Percentiles rank a stretch among this genome's conserved stretches.
These are phyloP conservation scores for Xylaria curta DNA, from an alignment of 495 filamentous ascomycete species.

Conservation along the genomic window DNA sequence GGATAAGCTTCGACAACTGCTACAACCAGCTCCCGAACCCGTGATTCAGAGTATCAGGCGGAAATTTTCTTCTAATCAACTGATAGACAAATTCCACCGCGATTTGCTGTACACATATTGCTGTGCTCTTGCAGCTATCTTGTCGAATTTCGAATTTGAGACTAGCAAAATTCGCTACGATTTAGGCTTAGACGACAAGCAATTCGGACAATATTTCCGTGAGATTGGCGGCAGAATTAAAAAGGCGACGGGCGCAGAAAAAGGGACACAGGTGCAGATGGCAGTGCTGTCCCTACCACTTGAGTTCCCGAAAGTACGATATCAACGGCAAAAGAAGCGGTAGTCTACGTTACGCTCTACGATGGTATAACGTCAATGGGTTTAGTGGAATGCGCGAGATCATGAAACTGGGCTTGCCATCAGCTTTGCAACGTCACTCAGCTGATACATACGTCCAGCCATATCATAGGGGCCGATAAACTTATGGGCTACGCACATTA, in stretches of 20 bases:
- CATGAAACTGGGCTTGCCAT: background rate
- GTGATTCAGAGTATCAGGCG: constrained; percentile 72
- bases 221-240: constrained; percentile 79
- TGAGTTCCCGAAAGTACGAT: constrained; percentile 68
- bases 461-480: background rate
- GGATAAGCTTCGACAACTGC: constrained; percentile 55
- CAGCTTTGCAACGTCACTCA: background rate
- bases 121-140: constrained; percentile 69
- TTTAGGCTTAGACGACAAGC: constrained; percentile 72
- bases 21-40: constrained; percentile 61
- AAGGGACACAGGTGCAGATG: constrained; percentile 58
- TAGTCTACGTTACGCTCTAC: constrained; percentile 6
- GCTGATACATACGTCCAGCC: background rate
- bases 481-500: background rate
- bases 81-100: constrained; percentile 66
- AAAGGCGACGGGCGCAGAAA: constrained; percentile 56
- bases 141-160: constrained; percentile 82
- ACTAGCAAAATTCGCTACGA: constrained; percentile 78
- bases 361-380: background rate
- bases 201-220: constrained; percentile 71
- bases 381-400: background rate
- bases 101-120: constrained; percentile 72
- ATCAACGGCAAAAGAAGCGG: constrained; percentile 32
- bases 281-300: constrained; percentile 80
- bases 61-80: constrained; percentile 69